Conservation (phyloP, 2,329 filamentous ascomycete genomes). For the Pseudopithomyces chartarum region DNA sequence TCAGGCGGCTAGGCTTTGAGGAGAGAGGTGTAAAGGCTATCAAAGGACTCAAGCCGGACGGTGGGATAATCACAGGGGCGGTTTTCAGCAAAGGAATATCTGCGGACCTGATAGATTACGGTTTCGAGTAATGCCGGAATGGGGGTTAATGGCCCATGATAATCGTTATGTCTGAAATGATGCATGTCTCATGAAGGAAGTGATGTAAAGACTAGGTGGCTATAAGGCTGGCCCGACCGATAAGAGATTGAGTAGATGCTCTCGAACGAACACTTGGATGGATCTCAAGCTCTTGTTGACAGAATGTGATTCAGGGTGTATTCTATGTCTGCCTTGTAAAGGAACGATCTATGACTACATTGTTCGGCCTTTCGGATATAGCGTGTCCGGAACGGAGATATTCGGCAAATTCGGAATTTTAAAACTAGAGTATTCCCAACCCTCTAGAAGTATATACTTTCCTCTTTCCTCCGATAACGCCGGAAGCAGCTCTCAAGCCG, state of each 20-base stretch:
- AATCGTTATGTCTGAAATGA: neutral
- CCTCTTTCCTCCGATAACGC: neutral
- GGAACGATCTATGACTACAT: neutral
- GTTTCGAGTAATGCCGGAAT: neutral
- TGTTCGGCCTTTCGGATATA: neutral
- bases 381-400: neutral
- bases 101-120: slow-evolving; percentile 6
- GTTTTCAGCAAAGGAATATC: slow-evolving; percentile 12
- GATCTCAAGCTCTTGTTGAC: too few relatives aligned
- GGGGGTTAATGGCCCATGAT: too few relatives aligned
- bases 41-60: slow-evolving; percentile 1
- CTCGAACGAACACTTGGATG: too few relatives aligned
- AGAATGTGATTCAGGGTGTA: neutral
- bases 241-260: too few relatives aligned
- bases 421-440: neutral
- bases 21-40: slow-evolving; percentile 15
- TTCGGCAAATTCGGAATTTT: slow-evolving; percentile 4
- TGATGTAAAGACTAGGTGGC: too few relatives aligned
- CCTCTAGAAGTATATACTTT: neutral
- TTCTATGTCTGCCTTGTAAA: neutral
- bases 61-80: neutral
- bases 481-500: neutral
- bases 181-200: too few relatives aligned
- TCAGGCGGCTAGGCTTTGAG: slow-evolving; percentile 17
- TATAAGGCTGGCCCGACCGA: too few relatives aligned